phyloP scores from a whole-genome alignment of 768 basidiomycete genomes.

The Saitozyma sp. region DNA sequence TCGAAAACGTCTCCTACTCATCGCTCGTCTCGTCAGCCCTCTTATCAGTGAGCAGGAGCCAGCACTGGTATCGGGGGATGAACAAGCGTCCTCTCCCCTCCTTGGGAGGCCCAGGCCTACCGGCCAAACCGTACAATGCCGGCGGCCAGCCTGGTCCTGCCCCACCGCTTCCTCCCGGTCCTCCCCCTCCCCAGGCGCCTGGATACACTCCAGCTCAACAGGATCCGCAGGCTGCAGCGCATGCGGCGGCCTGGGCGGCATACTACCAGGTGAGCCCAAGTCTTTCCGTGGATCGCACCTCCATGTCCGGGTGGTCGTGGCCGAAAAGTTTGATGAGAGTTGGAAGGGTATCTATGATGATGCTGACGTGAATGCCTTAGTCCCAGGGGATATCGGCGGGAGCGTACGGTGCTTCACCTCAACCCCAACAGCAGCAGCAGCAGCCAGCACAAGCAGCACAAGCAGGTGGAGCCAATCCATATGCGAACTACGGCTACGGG shows the following conservation, averaged over 20 bases:
- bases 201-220: slow-evolving; percentile 7
- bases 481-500: slow-evolving; percentile 90
- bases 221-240: slow-evolving; percentile 20
- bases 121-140: slow-evolving; percentile 31
- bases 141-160: slow-evolving; percentile 28
- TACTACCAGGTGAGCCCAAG: slow-evolving; percentile 43
- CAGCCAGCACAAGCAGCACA: slow-evolving; percentile 2
- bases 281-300: neutral
- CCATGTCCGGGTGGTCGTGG: neutral
- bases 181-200: slow-evolving; percentile 27
- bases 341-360: neutral
- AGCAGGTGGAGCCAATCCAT: slow-evolving; percentile 56
- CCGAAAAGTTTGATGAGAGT: neutral
- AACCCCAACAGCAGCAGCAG: slow-evolving; percentile 16
- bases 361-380: slow-evolving; percentile 6
- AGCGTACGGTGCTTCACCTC: slow-evolving; percentile 17
- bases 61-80: neutral
- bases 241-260: slow-evolving; percentile 48
- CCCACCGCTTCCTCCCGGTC: slow-evolving; percentile 38
- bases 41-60: too few species aligned
- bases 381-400: slow-evolving; percentile 23
- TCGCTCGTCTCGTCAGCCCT: too few species aligned
- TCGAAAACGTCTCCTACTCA: too few species aligned
- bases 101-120: slow-evolving; percentile 17
- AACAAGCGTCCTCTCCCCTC: slow-evolving; percentile 9